Evolutionary conservation across 176 grass and related monocot genomes (phyloP).

Genomic region (Aechmea fasciata): DNA sequence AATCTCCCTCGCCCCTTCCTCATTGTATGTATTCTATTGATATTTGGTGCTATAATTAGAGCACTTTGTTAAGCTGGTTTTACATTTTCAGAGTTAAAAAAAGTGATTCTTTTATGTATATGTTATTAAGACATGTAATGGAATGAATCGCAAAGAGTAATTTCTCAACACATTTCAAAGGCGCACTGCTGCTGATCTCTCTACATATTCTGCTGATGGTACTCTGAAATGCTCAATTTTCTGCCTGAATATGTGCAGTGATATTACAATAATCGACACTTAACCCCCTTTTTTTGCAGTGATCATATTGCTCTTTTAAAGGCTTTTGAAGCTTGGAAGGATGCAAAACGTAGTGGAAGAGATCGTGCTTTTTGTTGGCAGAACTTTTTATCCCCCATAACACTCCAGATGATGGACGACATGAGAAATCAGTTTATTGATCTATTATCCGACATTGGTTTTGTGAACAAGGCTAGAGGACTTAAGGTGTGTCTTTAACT

Average conservation of each 20-base stretch:
- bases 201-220: not conserved
- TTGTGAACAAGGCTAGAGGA: constrained; percentile 69
- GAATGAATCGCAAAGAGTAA: no score
- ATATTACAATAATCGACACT: no score
- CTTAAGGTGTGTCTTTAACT: constrained; percentile 39
- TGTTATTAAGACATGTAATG: no score
- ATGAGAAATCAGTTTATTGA: constrained; percentile 90
- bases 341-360: constrained; percentile 54
- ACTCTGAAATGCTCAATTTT: not conserved
- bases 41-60: not conserved
- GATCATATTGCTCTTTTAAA: constrained; percentile 86
- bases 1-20: not conserved
- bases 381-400: constrained; percentile 73
- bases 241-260: no score
- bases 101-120: no score
- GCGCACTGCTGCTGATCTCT: no score
- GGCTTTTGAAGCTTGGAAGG: constrained; percentile 88
- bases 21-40: not conserved
- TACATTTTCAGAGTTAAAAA: no score
- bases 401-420: constrained; percentile 92
- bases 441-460: constrained; percentile 87
- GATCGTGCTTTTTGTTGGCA: constrained; percentile 91
- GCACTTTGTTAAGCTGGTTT: not conserved
- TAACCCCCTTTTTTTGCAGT: constrained; percentile 35
- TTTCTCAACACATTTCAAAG: no score